Evolutionary conservation across 2,329 filamentous ascomycete species (phyloP).

Genomic region (Phialemonium atrogriseum): DNA sequence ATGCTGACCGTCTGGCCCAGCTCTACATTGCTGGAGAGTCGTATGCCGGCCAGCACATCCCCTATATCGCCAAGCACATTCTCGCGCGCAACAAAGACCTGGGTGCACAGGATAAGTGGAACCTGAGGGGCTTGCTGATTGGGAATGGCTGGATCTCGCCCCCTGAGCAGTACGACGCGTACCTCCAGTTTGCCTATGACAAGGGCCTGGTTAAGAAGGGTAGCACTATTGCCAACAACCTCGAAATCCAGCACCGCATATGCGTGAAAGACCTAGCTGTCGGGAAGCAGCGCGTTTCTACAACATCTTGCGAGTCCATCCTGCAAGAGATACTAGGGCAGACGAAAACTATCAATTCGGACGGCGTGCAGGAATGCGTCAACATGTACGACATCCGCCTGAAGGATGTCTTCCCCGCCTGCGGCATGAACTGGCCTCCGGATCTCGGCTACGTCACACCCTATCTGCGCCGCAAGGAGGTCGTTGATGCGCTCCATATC

Average conservation of each 20-base stretch:
- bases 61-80: constrained; percentile 89
- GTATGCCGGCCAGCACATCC: constrained; percentile 93
- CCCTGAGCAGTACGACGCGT: constrained; percentile 79
- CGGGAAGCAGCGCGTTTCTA: constrained; percentile 54
- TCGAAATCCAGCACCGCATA: constrained; percentile 60
- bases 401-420: constrained; percentile 69
- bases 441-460: constrained; percentile 71
- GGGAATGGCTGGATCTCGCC: constrained; percentile 98
- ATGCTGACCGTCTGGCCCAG: constrained; percentile 33
- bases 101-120: constrained; percentile 52
- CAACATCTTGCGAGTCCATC: constrained; percentile 65
- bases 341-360: constrained; percentile 44
- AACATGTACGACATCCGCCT: constrained; percentile 98
- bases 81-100: constrained; percentile 73
- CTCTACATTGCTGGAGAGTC: constrained; percentile 94
- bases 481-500: constrained; percentile 73
- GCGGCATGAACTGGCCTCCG: constrained; percentile 97
- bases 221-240: constrained; percentile 51
- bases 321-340: constrained; percentile 62
- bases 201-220: constrained; percentile 63
- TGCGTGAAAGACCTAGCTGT: constrained; percentile 57
- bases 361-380: constrained; percentile 53
- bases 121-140: constrained; percentile 77
- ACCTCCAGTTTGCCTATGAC: constrained; percentile 73
- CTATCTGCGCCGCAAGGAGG: constrained; percentile 77